A percentile compares a stretch with the other conserved stretches of the same genome.
These are phyloP conservation scores for Deuterostichococcus epilithicus DNA, from an alignment of 139 green algal species.

Conservation along the genomic window DNA sequence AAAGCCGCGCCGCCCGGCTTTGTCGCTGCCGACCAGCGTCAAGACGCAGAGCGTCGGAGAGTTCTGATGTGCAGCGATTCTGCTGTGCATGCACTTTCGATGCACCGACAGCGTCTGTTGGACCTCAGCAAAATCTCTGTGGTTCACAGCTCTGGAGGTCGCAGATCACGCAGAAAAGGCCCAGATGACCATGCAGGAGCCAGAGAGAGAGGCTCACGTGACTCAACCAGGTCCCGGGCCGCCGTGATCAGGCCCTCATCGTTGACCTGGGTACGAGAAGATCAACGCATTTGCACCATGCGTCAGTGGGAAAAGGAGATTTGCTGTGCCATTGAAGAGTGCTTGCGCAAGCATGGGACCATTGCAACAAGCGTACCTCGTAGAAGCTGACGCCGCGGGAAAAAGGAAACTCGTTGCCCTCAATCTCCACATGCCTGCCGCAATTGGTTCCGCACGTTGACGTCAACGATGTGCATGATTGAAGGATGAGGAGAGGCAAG, in stretches of 20 bases:
- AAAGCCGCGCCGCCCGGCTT: slow-evolving; percentile 70
- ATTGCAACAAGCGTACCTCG: slow-evolving; percentile 5
- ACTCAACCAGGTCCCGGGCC: slow-evolving; percentile 73
- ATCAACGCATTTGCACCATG: background rate
- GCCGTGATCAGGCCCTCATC: slow-evolving; percentile 54
- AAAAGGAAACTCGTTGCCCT: slow-evolving; percentile 72
- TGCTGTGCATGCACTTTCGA: no score
- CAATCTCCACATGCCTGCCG: slow-evolving; percentile 72
- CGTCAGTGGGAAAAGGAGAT: background rate
- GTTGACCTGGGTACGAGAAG: slow-evolving; percentile 38
- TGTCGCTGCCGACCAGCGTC: slow-evolving; percentile 11
- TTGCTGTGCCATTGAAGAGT: background rate
- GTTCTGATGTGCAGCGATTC: no score
- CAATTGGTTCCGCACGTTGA: background rate
- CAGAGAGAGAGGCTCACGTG: no score
- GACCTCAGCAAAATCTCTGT: no score
- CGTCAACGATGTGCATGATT: no score
- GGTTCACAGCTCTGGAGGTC: no score
- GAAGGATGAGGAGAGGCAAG: background rate
- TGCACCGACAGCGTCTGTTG: no score
- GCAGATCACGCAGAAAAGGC: no score
- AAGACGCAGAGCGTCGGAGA: no score
- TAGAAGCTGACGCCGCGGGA: slow-evolving; percentile 73
- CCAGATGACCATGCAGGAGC: no score
- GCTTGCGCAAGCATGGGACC: background rate